phyloP scores from a whole-genome alignment of 306 rosid genomes.

The Quercus mongolica region DNA sequence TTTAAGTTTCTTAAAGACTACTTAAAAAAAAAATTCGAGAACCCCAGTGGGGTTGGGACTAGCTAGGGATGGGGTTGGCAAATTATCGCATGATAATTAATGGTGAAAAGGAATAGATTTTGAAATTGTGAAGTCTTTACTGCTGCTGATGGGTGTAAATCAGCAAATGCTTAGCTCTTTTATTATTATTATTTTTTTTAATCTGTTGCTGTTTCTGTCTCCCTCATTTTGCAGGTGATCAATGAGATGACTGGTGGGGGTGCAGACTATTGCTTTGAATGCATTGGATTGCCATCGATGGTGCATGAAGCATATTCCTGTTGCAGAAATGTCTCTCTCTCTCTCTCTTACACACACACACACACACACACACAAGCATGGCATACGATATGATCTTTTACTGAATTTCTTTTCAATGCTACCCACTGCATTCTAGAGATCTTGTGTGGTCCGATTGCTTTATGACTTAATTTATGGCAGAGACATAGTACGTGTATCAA shows the following conservation, averaged over 20 bases:
- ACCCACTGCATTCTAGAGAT: too few relatives aligned
- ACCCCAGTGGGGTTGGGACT: too few relatives aligned
- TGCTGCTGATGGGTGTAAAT: too few relatives aligned
- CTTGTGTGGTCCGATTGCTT: too few relatives aligned
- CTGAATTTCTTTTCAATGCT: too few relatives aligned
- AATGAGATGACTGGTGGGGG: constrained; percentile 69
- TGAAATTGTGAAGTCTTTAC: too few relatives aligned
- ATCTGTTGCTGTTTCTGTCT: not conserved
- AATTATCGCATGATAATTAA: too few relatives aligned
- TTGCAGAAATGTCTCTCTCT: constrained; percentile 56
- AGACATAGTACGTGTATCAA: too few relatives aligned
- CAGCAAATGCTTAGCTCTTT: not conserved
- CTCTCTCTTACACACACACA: not conserved
- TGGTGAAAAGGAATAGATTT: not conserved
- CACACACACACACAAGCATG: not conserved
- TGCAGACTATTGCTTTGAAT: constrained; percentile 85
- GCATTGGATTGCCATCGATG: constrained; percentile 68
- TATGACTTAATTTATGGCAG: too few relatives aligned
- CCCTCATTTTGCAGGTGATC: constrained; percentile 41
- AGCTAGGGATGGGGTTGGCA: not conserved
- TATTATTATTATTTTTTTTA: not conserved
- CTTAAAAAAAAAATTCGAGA: too few relatives aligned
- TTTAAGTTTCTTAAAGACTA: too few relatives aligned
- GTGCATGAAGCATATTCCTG: constrained; percentile 74
- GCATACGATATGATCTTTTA: not conserved